These are phyloP conservation scores for Corniculantispora saksenae DNA, from an alignment of 2,329 filamentous ascomycete species.

Conservation along the genomic window DNA sequence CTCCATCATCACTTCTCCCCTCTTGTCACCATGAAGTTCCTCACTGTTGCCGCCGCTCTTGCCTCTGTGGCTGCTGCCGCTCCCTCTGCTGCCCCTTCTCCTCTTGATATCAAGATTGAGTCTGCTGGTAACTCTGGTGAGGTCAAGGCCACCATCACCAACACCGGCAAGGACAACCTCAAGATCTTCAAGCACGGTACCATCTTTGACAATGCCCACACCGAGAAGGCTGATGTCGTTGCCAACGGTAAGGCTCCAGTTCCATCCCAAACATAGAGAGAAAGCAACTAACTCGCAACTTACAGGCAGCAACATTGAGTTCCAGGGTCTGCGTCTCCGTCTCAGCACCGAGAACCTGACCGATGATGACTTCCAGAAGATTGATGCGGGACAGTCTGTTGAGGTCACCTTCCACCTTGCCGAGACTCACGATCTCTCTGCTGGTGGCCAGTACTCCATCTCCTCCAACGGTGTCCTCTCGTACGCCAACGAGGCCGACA, in stretches of 20 bases:
- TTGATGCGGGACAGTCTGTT: conserved; percentile 51
- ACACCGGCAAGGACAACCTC: conserved; percentile 44
- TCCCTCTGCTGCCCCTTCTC: conserved; percentile 32
- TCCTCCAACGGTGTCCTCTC: conserved; percentile 58
- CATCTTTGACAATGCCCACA: conserved; percentile 47
- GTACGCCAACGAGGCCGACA: conserved; percentile 52
- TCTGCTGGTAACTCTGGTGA: conserved; percentile 45
- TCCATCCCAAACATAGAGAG: background rate
- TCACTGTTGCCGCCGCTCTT: conserved; percentile 35
- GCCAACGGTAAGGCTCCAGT: conserved; percentile 3
- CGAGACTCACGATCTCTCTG: conserved; percentile 53
- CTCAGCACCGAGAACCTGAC: conserved; percentile 44
- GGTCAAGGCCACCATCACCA: conserved; percentile 50
- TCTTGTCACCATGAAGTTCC: conserved; percentile 39
- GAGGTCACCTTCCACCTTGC: conserved; percentile 57
- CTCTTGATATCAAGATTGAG: conserved; percentile 41
- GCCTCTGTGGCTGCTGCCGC: conserved; percentile 33
- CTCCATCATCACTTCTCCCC: background rate
- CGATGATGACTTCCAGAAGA: conserved; percentile 51
- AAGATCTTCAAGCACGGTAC: conserved; percentile 52
- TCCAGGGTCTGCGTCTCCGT: conserved; percentile 52
- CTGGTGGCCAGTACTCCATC: conserved; percentile 57
- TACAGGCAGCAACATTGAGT: conserved; percentile 25
- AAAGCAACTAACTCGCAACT: background rate
- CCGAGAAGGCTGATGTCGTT: conserved; percentile 35